Evolutionary conservation across 2,329 filamentous ascomycete species (phyloP), one percentile per base, ranked within the genome.

Genomic region (Purpureocillium lavendulum): DNA sequence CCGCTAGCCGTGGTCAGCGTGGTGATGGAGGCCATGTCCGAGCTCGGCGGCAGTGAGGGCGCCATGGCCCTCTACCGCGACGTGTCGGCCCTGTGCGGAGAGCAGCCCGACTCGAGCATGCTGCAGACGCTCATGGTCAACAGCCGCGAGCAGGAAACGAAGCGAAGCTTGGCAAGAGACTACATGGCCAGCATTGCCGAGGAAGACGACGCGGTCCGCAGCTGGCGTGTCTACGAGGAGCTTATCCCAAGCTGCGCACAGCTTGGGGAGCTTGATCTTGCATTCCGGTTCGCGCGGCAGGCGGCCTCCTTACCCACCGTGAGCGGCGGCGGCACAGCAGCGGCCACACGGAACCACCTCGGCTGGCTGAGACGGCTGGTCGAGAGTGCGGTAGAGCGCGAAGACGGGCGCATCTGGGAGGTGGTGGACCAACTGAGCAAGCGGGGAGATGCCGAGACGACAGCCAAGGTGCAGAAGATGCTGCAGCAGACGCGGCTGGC

Each of bases 1-100:
- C 67, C 69, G 14, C 55, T 69, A 15, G 55, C 55, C 10, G 54
- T 53, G 4, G 49, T 62, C 7, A 51, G 50, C 24, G 61, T 59
- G 2, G 48, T 64, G 3, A 36, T 67, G 13, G 62, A 66, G 35
- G 59, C 54, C 16, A 48, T 52, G 16, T 55, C 59, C 16, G 46
- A 54, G 36, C 32, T 40, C 3, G 46, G 45, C 11, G 58, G 57
- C 15, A 52, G 53, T n/a, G 55, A 53, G 21, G 49, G 45, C 32
- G 60, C 58, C 9, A 52, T 62, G 46, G 39, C 48, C 2, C 43
- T 66, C 11, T 65, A 64, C 45, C 40, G 44, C 21, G 54, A 59
- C 7, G 36, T 53, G 5, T 43, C 49, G 26, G 37, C 35, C 10
- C 51, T 64, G 18, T 62, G 51, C 13, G 54, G 54, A 35, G 49